A percentile compares a stretch with the other conserved stretches of the same genome.
phyloP scores from a whole-genome alignment of 495 filamentous ascomycete genomes.

The Penicillium steckii region DNA sequence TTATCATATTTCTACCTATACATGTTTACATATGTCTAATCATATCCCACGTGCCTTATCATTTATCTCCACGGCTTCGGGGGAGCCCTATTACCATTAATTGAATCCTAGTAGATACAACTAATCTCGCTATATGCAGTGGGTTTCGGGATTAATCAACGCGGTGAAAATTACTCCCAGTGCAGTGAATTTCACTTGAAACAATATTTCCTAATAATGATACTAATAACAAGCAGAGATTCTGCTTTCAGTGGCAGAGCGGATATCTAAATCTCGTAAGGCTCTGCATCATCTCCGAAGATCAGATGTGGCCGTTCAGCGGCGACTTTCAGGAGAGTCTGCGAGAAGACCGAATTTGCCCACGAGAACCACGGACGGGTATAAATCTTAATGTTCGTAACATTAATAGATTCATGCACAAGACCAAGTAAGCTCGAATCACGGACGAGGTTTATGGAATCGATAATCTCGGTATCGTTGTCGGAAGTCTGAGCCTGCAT shows the following conservation, averaged over 20 bases:
- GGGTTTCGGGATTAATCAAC: no score
- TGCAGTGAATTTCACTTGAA: background rate
- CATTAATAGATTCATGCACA: conserved; percentile 90
- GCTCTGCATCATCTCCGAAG: conserved; percentile 59
- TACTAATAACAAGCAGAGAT: background rate
- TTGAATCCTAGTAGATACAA: no score
- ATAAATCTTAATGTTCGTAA: conserved; percentile 69
- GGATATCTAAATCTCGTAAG: conserved; percentile 27
- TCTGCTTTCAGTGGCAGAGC: background rate
- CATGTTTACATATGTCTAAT: no score
- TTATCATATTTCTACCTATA: no score
- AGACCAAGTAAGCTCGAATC: conserved; percentile 72
- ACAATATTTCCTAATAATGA: background rate
- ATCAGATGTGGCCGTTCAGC: conserved; percentile 83
- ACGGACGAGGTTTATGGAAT: conserved; percentile 69
- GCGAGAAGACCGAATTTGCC: conserved; percentile 95
- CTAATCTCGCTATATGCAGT: no score
- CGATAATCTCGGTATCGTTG: conserved; percentile 77
- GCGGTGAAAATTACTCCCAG: no score
- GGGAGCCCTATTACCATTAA: no score
- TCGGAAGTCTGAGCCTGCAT: conserved; percentile 90
- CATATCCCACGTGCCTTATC: no score
- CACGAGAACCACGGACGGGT: conserved; percentile 95
- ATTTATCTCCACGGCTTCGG: no score
- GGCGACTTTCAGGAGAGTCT: conserved; percentile 88